Base-by-base conservation (phyloP, 129 eudicot genomes). In the Tanacetum coccineum region DNA sequence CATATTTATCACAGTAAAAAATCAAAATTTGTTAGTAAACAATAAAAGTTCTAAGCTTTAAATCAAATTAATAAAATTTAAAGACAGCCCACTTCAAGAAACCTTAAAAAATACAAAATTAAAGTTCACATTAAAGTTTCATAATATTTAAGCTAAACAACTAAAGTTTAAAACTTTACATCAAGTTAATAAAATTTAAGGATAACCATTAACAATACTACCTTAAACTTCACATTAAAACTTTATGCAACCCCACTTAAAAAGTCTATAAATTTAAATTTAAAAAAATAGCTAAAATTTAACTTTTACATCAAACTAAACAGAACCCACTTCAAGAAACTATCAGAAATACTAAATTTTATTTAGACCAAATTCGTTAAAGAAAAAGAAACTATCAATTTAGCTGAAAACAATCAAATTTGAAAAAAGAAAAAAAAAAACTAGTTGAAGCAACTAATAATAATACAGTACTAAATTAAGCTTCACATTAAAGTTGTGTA, bases 61-160 rank as follows among this genome's bases (percentile, higher is more conserved):
- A 7, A 36, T 36, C 9, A 36, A 4, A 57, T 46, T 0, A 18
- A 14, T 11, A 70, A 70, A 70, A 42, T 0, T 11, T 21, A 1
- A 56, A 26, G 12, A 20, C 63, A 53, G 18, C 32, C 77, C 64
- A 72, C 26, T 51, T 62, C 40, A 52, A 26, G 59, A 73, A 53
- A 36, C 64, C 61, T 60, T 2, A n/a, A 13, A 11, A 18, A 58
- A 56, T 17, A 17, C 1, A 58, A 8, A 65, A 58, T 14, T 6
- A 13, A 22, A 56, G 5, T 20, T n/a, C 13, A 13, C 36, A 57
- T 10, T 54, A 14, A 54, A 55, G 42, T 55, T 13, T 20, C 57
- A 51, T n/a, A 5, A 55, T 17, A 53, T 0, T 55, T 20, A 54
- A n/a, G n/a, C n/a, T n/a, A n/a, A n/a, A n/a, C n/a, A n/a, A 64